Evolutionary conservation across 305 asterid species (phyloP).

Genomic region (Ilex paraguariensis): DNA sequence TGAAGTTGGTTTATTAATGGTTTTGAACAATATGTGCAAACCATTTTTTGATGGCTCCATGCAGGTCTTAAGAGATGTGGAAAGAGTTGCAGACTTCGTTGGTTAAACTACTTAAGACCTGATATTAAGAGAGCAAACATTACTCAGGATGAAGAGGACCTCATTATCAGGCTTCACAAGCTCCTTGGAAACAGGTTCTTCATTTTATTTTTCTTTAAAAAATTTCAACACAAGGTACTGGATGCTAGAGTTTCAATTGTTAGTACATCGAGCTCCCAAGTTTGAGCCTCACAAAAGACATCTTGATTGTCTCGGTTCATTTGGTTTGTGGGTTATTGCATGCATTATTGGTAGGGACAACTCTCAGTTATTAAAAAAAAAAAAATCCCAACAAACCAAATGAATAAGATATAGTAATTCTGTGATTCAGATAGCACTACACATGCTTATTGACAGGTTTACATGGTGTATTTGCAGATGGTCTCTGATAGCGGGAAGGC

Average conservation of each 20-base stretch:
- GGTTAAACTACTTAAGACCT: slow-evolving; percentile 16
- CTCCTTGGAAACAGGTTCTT: slow-evolving; percentile 10
- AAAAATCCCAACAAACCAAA: too few relatives aligned
- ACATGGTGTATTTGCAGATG: slow-evolving; percentile 3
- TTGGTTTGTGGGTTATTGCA: neutral
- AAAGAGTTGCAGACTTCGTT: slow-evolving; percentile 17
- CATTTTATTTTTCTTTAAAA: neutral
- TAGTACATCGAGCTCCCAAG: neutral
- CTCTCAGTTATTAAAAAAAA: neutral
- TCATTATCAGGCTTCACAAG: neutral
- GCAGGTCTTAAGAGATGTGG: slow-evolving; percentile 15
- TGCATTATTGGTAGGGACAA: neutral
- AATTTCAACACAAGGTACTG: neutral
- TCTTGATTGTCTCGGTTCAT: neutral
- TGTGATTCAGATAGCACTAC: too few relatives aligned
- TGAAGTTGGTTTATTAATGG: too few relatives aligned
- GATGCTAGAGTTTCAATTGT: neutral
- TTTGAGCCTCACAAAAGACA: neutral
- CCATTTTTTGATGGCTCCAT: neutral
- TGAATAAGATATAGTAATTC: too few relatives aligned
- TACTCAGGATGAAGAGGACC: slow-evolving; percentile 12
- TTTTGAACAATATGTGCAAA: too few relatives aligned
- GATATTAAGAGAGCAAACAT: slow-evolving; percentile 16
- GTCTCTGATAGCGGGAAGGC: slow-evolving; percentile 17
- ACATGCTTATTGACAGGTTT: too few relatives aligned